phyloP scores from a whole-genome alignment of 2,329 filamentous ascomycete species.

The Dactylella cylindrospora region DNA sequence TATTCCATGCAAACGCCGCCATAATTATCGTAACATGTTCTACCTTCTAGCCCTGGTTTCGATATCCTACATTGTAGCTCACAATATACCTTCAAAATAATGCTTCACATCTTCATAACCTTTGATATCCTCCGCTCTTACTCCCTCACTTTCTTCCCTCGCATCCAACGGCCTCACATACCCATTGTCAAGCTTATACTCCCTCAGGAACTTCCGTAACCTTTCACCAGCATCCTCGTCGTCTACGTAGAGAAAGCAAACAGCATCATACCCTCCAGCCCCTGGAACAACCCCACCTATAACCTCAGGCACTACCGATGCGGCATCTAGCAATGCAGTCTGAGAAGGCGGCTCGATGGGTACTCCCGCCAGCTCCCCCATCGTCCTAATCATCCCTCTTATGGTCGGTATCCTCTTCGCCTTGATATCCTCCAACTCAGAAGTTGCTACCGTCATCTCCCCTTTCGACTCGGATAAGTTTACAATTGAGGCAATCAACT shows the following conservation, averaged over 20 bases:
- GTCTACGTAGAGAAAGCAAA: slow-evolving; percentile 77
- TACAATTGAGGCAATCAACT: slow-evolving; percentile 54
- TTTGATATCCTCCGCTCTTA: slow-evolving; percentile 48
- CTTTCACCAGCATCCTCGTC: slow-evolving; percentile 63
- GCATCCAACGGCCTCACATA: slow-evolving; percentile 70
- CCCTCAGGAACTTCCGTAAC: slow-evolving; percentile 63
- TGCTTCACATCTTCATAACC: slow-evolving; percentile 43
- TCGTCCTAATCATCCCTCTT: slow-evolving; percentile 68
- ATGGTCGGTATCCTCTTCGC: slow-evolving; percentile 58
- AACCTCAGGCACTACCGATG: slow-evolving; percentile 69
- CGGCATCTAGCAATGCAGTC: slow-evolving; percentile 77
- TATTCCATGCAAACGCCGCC: no score
- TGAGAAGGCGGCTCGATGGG: slow-evolving; percentile 88
- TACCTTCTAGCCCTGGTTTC: no score
- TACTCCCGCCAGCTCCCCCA: slow-evolving; percentile 73
- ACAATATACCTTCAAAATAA: slow-evolving; percentile 13
- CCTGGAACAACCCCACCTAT: slow-evolving; percentile 90
- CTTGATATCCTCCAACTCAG: slow-evolving; percentile 53
- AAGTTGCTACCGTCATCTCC: neutral
- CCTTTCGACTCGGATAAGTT: slow-evolving; percentile 22
- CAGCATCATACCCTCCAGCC: slow-evolving; percentile 88
- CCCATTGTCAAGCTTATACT: slow-evolving; percentile 58
- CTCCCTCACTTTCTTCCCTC: slow-evolving; percentile 71
- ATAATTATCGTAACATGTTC: no score
- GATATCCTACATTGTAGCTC: no score